Evolutionary conservation across 2,329 filamentous ascomycete species (phyloP).

Genomic region (Beauveria rudraprayagi): DNA sequence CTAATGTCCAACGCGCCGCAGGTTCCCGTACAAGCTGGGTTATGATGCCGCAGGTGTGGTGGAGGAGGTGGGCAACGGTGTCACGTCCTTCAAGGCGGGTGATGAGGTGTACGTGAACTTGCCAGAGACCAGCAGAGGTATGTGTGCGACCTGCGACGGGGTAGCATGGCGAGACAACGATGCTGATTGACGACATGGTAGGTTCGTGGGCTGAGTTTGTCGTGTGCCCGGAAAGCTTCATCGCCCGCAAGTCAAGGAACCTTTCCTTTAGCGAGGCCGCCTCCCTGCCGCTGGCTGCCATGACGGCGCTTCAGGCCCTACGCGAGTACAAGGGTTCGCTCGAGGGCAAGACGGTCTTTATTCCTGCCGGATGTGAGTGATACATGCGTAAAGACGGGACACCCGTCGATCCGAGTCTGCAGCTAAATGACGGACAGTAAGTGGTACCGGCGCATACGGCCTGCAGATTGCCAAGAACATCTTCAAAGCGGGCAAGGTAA

Average conservation of each 20-base stretch:
- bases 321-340: conserved; percentile 30
- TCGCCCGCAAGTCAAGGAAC: conserved; percentile 31
- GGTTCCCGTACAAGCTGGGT: conserved; percentile 7
- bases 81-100: background rate
- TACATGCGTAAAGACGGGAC: background rate
- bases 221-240: conserved; percentile 22
- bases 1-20: background rate
- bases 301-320: conserved; percentile 33
- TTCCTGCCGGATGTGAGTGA: conserved; percentile 19
- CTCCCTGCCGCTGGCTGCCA: conserved; percentile 33
- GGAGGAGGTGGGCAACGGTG: background rate
- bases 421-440: conserved; percentile 12
- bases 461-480: conserved; percentile 37
- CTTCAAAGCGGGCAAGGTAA: conserved; percentile 34
- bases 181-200: conserved; percentile 9
- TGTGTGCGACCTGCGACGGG: background rate
- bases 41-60: conserved; percentile 8
- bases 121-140: conserved; percentile 17
- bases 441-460: conserved; percentile 19
- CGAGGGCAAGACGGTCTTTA: conserved; percentile 24
- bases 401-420: background rate
- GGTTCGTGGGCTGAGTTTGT: conserved; percentile 31
- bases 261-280: conserved; percentile 35
- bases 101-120: conserved; percentile 16
- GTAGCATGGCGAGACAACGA: background rate